Evolutionary conservation across 1,139 yeast species (phyloP), one percentile per base, ranked within the genome.

Genomic region (Lodderomyces oxycetoniae): DNA sequence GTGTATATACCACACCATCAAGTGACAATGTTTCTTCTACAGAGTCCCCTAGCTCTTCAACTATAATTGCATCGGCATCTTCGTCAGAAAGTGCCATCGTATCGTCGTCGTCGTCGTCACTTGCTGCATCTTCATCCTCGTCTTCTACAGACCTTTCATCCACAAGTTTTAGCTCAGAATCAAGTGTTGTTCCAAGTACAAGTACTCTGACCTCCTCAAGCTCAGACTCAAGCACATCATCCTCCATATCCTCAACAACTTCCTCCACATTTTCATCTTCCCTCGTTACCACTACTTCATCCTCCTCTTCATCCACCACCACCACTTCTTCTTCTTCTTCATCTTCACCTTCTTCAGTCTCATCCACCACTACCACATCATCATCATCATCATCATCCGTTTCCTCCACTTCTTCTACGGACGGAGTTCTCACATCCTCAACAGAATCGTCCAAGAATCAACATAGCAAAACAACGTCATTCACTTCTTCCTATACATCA

Each of bases 401-500:
- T 4, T 23, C 36, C 7, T 5, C 39, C 8, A 30, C 43, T 16
- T 32, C 42, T 2, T 28, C 36, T 3, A 27, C 36, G 15, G 17
- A 34, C 4, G 24, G 30, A 5, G 17, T 27, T 36, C 30, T 33
- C 31, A 23, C 41, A 19, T n/a, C 34, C 7, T 20, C 36, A n/a
- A 31, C 37, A 16, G 24, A 38, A 11, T 20, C 32, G 3, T 16
- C 35, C 7, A 15, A 35, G 4, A 21, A 19, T 26, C 10, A 22
- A 26, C 32, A 28, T 16, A 26, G 34, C 22, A 27, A 37, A 4
- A 29, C 30, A 10, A 29, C 43, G 2, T 41, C 50, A 19, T 36
- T 45, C 19, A 41, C 48, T 5, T 37, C 54, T 4, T 36, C 43
- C 12, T 37, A 29, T 6, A 35, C 50, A 3, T 43, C 46, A 5